Evolutionary conservation across 1,284 basidiomycete species (phyloP).

Genomic region (Fomitopsis betulina): DNA sequence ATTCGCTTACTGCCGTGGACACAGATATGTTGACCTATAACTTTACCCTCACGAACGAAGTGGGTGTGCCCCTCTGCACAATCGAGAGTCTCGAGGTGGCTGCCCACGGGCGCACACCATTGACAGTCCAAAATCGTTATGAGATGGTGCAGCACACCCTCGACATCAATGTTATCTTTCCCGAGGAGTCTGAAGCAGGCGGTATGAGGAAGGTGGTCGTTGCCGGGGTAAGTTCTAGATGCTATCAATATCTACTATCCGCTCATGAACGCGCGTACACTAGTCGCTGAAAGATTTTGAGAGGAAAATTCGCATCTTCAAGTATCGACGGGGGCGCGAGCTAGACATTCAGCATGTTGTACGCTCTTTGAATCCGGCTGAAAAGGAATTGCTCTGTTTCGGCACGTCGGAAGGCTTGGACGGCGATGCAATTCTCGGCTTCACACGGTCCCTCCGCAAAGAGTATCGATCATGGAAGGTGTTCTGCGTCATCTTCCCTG

Average conservation of each 20-base stretch:
- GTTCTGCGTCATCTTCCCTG: slow-evolving; percentile 8
- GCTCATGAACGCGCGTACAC: neutral
- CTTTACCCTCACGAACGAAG: slow-evolving; percentile 12
- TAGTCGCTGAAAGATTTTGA: neutral
- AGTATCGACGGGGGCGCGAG: slow-evolving; percentile 12
- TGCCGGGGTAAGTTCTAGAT: neutral
- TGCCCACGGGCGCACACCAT: neutral
- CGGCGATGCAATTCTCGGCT: slow-evolving; percentile 15
- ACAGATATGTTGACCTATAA: slow-evolving; percentile 9
- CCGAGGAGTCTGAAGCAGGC: neutral
- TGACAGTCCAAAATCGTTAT: neutral
- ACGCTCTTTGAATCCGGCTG: slow-evolving; percentile 5
- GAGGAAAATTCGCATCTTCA: neutral
- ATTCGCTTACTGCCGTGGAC: too few relatives aligned
- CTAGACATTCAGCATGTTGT: slow-evolving; percentile 10
- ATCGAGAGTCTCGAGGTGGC: neutral
- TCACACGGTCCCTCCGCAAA: slow-evolving; percentile 13
- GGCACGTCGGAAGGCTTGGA: slow-evolving; percentile 9
- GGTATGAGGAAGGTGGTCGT: neutral
- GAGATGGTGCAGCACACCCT: neutral
- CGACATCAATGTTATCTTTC: neutral
- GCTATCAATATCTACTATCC: neutral
- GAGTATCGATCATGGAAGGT: slow-evolving; percentile 16
- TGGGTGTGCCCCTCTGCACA: slow-evolving; percentile 12
- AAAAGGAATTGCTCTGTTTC: slow-evolving; percentile 9